Evolutionary conservation across 352 stramenopile genomes (phyloP).

Genomic region (Phytophthora ohioensis): DNA sequence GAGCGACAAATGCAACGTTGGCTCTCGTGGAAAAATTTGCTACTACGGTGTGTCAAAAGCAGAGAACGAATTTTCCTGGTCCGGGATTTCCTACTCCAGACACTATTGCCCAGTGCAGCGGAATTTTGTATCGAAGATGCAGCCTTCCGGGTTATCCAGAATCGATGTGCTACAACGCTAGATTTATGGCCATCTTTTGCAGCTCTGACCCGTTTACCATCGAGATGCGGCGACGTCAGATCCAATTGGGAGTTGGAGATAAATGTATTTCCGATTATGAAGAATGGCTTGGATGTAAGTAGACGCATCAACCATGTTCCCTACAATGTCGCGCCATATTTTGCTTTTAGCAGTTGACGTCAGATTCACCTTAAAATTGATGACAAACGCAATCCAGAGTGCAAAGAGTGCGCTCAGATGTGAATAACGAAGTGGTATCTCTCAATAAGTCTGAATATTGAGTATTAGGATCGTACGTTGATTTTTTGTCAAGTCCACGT

Average conservation of each 20-base stretch:
- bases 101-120: slow-evolving; percentile 19
- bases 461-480: no score
- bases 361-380: no score
- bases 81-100: slow-evolving; percentile 11
- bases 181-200: slow-evolving; percentile 45
- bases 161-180: slow-evolving; percentile 45
- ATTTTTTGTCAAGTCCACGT: no score
- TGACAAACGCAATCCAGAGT: no score
- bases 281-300: slow-evolving; percentile 37
- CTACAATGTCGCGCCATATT: no score
- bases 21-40: slow-evolving; percentile 15
- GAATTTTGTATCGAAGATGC: slow-evolving; percentile 34
- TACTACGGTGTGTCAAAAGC: slow-evolving; percentile 6
- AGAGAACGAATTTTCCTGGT: neutral
- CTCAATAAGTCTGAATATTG: no score
- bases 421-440: no score
- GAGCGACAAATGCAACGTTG: slow-evolving; percentile 1
- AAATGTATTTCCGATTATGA: slow-evolving; percentile 33
- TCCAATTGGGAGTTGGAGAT: slow-evolving; percentile 23
- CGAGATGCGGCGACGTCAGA: slow-evolving; percentile 33
- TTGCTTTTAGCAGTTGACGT: no score
- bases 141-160: neutral
- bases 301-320: no score
- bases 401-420: no score
- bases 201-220: slow-evolving; percentile 21